These are phyloP conservation scores for Leishmania tropica DNA, from an alignment of 208 protist genomes.

Conservation along the genomic window DNA sequence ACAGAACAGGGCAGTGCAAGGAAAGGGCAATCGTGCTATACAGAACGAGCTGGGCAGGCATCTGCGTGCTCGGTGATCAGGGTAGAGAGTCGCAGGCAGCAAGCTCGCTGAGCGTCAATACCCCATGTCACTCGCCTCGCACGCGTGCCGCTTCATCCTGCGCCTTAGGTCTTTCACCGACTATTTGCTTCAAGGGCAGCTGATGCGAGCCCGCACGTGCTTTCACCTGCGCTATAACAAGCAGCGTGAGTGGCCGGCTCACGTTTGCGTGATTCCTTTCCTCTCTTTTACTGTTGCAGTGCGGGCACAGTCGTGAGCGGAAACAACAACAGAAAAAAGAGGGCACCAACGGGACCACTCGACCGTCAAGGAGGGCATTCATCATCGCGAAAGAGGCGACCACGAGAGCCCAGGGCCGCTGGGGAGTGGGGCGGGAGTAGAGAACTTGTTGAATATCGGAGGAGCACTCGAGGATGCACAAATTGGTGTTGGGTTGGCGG, in stretches of 20 bases:
- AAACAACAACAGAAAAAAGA: background rate
- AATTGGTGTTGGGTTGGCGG: background rate
- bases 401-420: background rate
- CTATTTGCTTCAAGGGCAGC: background rate
- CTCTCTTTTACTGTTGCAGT: background rate
- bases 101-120: background rate
- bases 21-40: background rate
- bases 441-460: background rate
- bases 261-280: background rate
- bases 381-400: background rate
- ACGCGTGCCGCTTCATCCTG: background rate
- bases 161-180: background rate
- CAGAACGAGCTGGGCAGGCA: background rate
- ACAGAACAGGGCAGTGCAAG: background rate
- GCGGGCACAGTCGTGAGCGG: background rate
- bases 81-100: background rate
- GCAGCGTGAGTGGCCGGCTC: background rate
- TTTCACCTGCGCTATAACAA: background rate
- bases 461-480: background rate
- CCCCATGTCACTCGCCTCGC: background rate
- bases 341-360: background rate
- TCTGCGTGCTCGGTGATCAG: background rate
- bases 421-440: background rate
- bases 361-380: background rate
- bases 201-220: background rate